Conservation (phyloP, 2,329 filamentous ascomycete genomes). For the Shiraia sp. region DNA sequence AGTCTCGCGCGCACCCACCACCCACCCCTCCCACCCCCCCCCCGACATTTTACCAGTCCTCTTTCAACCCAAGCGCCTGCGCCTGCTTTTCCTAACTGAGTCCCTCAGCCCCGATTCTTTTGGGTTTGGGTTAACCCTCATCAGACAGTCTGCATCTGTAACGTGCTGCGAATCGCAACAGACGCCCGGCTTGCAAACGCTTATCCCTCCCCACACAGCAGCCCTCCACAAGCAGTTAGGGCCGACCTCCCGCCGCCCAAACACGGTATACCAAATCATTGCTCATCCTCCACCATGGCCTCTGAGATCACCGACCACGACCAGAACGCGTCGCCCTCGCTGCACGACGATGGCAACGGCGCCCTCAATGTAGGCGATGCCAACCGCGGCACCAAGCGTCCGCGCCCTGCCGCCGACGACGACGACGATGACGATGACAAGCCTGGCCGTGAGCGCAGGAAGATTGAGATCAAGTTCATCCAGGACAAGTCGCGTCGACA, state of each 20-base stretch:
- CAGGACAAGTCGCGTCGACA: conserved; percentile 99
- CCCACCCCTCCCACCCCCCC: conserved; percentile 28
- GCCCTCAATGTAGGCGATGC: conserved; percentile 60
- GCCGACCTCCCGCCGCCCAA: conserved; percentile 43
- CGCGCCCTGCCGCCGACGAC: conserved; percentile 80
- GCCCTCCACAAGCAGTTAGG: conserved; percentile 46
- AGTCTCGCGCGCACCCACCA: too few species aligned
- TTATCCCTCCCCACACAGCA: conserved; percentile 39
- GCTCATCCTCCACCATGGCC: conserved; percentile 44
- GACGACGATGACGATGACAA: conserved; percentile 98
- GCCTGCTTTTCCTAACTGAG: conserved; percentile 44
- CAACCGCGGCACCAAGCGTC: conserved; percentile 85
- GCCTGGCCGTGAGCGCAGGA: conserved; percentile 94
- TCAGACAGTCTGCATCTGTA: conserved; percentile 31
- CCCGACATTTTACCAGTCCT: conserved; percentile 38
- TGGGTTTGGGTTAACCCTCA: conserved; percentile 37
- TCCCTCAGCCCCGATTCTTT: conserved; percentile 18
- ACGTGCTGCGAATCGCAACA: conserved; percentile 34
- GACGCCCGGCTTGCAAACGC: conserved; percentile 32
- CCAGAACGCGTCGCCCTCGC: conserved; percentile 54
- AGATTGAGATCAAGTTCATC: conserved; percentile 99
- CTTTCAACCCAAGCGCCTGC: conserved; percentile 39
- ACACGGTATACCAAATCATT: conserved; percentile 22
- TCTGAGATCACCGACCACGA: conserved; percentile 57
- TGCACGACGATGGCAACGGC: conserved; percentile 58